These are phyloP conservation scores for Colletotrichum sp. DNA, from an alignment of 2,329 filamentous ascomycete species.

Conservation along the genomic window DNA sequence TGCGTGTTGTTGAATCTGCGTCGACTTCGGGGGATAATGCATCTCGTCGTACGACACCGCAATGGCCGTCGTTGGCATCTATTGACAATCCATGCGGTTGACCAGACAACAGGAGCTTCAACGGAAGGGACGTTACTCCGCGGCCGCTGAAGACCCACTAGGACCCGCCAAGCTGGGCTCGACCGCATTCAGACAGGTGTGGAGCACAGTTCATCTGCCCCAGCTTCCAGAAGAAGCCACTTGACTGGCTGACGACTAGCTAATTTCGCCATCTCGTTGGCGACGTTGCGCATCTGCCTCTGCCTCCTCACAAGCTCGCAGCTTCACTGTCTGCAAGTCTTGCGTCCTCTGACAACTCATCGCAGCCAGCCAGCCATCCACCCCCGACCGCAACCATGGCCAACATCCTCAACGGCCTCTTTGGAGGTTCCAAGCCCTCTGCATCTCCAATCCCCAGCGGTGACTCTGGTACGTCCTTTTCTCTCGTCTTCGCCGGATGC, in stretches of 20 bases:
- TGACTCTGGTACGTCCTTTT: conserved; percentile 65
- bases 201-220: conserved; percentile 7
- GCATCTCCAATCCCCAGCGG: conserved; percentile 53
- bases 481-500: background rate
- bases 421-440: conserved; percentile 70
- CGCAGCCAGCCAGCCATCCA: conserved; percentile 22
- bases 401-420: conserved; percentile 69
- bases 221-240: conserved; percentile 18
- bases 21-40: background rate
- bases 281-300: background rate
- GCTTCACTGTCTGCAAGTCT: conserved; percentile 21
- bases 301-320: conserved; percentile 19
- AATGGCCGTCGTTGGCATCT: conserved; percentile 3
- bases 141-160: background rate
- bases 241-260: conserved; percentile 18
- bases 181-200: conserved; percentile 7
- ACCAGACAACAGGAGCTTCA: background rate
- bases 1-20: background rate
- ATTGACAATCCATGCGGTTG: conserved; percentile 13
- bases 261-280: conserved; percentile 17
- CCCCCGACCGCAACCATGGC: conserved; percentile 49
- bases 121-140: background rate
- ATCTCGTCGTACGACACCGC: background rate
- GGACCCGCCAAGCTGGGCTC: background rate
- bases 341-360: conserved; percentile 18